Percentiles rank a stretch among this genome's conserved stretches.
These are phyloP conservation scores for Polysphondylium violaceum DNA, from an alignment of 78 protist species.

Conservation along the genomic window DNA sequence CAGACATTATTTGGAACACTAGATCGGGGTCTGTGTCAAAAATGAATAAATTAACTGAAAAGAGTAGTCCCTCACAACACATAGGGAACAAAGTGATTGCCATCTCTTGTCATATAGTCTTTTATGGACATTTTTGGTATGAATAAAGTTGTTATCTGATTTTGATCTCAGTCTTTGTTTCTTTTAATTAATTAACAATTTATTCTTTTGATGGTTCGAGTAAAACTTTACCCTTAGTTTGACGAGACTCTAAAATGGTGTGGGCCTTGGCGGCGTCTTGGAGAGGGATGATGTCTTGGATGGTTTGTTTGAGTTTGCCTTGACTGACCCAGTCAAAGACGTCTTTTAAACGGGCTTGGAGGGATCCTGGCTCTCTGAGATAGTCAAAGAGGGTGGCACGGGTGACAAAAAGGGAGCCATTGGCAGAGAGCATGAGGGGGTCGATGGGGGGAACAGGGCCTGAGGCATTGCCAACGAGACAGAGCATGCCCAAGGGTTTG, in stretches of 20 bases:
- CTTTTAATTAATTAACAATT: too few relatives aligned
- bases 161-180: too few relatives aligned
- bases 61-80: too few relatives aligned
- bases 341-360: constrained; percentile 6
- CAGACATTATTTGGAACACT: too few relatives aligned
- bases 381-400: constrained; percentile 83
- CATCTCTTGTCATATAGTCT: too few relatives aligned
- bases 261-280: constrained; percentile 57
- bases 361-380: constrained; percentile 19
- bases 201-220: constrained; percentile 1
- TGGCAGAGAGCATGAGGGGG: constrained; percentile 52
- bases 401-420: constrained; percentile 78
- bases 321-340: constrained; percentile 8
- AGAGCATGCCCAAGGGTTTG: constrained; percentile 77
- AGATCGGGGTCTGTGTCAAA: too few relatives aligned
- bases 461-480: constrained; percentile 85
- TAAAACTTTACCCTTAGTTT: constrained; percentile 48
- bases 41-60: too few relatives aligned
- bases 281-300: constrained; percentile 7
- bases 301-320: constrained; percentile 21
- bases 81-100: too few relatives aligned
- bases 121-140: too few relatives aligned
- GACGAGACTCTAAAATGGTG: constrained; percentile 23
- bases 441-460: constrained; percentile 87
- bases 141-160: too few relatives aligned